Evolutionary conservation across 1,284 basidiomycete genomes (phyloP).

Genomic region (Naganishia cerealis): DNA sequence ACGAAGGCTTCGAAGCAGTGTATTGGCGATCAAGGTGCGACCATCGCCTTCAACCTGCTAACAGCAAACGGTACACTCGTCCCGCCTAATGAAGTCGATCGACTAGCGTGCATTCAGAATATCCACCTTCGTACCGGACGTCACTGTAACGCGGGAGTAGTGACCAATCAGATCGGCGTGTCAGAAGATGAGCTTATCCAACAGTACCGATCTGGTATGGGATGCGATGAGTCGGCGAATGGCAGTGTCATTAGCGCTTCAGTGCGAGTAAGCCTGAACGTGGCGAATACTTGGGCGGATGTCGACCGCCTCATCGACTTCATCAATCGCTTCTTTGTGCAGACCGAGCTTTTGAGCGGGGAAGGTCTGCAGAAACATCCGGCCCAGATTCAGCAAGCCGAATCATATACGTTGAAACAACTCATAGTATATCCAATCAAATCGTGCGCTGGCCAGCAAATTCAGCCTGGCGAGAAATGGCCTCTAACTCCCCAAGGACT

Average conservation of each 20-base stretch:
- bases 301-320: conserved; percentile 31
- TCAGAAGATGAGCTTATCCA: conserved; percentile 14
- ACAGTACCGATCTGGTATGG: conserved; percentile 24
- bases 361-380: background rate
- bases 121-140: conserved; percentile 32
- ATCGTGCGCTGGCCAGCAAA: conserved; percentile 27
- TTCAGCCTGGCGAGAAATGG: conserved; percentile 19
- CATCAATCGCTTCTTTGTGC: conserved; percentile 28
- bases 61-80: conserved; percentile 20
- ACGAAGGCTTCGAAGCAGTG: background rate
- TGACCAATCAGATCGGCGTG: conserved; percentile 21
- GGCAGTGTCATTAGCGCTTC: conserved; percentile 16
- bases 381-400: background rate
- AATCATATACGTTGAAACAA: conserved; percentile 8
- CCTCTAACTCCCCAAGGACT: conserved; percentile 28
- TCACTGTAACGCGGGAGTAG: conserved; percentile 34
- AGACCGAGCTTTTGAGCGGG: background rate
- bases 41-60: conserved; percentile 32
- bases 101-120: conserved; percentile 31
- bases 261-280: conserved; percentile 28
- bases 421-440: conserved; percentile 33
- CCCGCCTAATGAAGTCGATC: conserved; percentile 30
- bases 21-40: conserved; percentile 29
- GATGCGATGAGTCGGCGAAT: conserved; percentile 28
- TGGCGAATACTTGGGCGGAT: conserved; percentile 24